Percentiles rank a stretch among this genome's conserved stretches.
Evolutionary conservation across 306 rosid species (phyloP).

Genomic region (Hippophae rhamnoides): DNA sequence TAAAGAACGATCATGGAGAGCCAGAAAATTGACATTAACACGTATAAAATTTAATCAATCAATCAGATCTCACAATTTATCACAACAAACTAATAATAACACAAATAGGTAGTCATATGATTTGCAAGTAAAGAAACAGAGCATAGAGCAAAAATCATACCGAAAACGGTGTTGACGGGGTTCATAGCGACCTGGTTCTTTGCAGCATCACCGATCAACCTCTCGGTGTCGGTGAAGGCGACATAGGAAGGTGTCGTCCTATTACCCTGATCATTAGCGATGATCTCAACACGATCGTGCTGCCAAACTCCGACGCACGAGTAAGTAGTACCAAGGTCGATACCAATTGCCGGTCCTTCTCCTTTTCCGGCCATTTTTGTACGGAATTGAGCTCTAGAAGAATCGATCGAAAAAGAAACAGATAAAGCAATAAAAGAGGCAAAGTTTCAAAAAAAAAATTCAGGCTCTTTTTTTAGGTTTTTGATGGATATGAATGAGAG

Average conservation of each 20-base stretch:
- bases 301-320: slow-evolving; percentile 87
- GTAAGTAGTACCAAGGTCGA: slow-evolving; percentile 73
- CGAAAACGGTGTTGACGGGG: slow-evolving; percentile 71
- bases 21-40: too few species aligned
- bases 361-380: slow-evolving; percentile 58
- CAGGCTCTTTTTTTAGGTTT: too few species aligned
- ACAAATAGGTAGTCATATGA: background rate
- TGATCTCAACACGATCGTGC: slow-evolving; percentile 69
- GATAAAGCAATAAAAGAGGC: too few species aligned
- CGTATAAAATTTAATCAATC: background rate
- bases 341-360: slow-evolving; percentile 76
- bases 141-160: slow-evolving; percentile 16
- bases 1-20: too few species aligned
- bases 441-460: too few species aligned
- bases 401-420: too few species aligned
- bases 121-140: too few species aligned
- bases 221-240: slow-evolving; percentile 60
- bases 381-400: too few species aligned
- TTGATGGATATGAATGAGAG: too few species aligned
- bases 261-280: slow-evolving; percentile 81
- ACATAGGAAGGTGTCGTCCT: slow-evolving; percentile 74
- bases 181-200: slow-evolving; percentile 93
- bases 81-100: background rate
- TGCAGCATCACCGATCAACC: slow-evolving; percentile 71
- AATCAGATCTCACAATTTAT: background rate